phyloP scores from a whole-genome alignment of 495 filamentous ascomycete genomes.

The Haplographium delicatum region DNA sequence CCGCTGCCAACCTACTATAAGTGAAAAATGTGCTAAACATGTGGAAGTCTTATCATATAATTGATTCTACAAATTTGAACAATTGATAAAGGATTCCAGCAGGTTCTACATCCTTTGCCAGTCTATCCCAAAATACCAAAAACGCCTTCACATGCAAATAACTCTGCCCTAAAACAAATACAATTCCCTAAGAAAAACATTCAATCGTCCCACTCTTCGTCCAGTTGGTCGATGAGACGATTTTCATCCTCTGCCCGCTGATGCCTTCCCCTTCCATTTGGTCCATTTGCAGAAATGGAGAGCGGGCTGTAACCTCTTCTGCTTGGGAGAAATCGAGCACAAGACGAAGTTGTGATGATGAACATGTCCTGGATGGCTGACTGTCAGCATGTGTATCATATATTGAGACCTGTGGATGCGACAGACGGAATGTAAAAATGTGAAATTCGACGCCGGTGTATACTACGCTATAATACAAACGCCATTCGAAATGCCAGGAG shows the following conservation, averaged over 20 bases:
- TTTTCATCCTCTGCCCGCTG: constrained; percentile 75
- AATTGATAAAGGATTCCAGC: background rate
- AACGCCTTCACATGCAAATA: background rate
- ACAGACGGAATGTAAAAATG: constrained; percentile 4
- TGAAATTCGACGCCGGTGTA: constrained; percentile 7
- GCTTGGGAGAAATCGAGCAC: constrained; percentile 58
- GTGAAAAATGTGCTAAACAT: too few relatives aligned
- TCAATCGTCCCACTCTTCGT: constrained; percentile 79
- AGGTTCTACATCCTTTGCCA: constrained; percentile 5
- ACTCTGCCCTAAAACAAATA: background rate
- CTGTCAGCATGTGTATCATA: constrained; percentile 8
- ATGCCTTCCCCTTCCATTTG: constrained; percentile 32
- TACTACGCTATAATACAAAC: constrained; percentile 7
- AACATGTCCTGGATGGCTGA: constrained; percentile 62
- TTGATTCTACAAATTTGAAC: background rate
- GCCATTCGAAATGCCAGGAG: background rate
- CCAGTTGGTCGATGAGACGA: constrained; percentile 88
- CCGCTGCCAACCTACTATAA: too few relatives aligned
- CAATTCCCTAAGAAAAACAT: background rate
- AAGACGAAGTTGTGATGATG: constrained; percentile 72
- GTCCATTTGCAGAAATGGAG: constrained; percentile 35
- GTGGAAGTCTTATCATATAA: too few relatives aligned
- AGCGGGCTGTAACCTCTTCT: constrained; percentile 60
- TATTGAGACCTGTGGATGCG: background rate
- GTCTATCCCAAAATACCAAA: background rate